A percentile compares a stretch with the other conserved stretches of the same genome.
Evolutionary conservation across 2,329 filamentous ascomycete species (phyloP).

Genomic region (Fusarium stilboides): DNA sequence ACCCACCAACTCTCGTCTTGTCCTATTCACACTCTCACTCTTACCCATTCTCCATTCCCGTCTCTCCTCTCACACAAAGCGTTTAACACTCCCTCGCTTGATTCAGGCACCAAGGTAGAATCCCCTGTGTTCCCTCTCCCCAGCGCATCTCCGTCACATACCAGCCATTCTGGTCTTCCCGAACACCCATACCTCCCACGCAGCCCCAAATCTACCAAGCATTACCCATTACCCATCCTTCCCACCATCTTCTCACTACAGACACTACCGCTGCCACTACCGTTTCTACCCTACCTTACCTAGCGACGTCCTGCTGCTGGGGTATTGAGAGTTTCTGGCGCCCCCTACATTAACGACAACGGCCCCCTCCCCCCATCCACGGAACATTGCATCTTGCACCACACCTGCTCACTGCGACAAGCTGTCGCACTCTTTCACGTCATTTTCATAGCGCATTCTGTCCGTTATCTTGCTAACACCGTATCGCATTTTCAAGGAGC

Average conservation of each 20-base stretch:
- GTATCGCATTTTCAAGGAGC: conserved; percentile 26
- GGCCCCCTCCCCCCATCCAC: conserved; percentile 33
- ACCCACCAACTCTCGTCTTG: conserved; percentile 14
- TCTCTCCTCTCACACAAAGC: conserved; percentile 31
- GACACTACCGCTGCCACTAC: conserved; percentile 42
- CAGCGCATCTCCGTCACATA: conserved; percentile 39
- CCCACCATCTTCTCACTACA: conserved; percentile 39
- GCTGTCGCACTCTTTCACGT: conserved; percentile 43
- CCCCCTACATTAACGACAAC: conserved; percentile 47
- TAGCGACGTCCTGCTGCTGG: conserved; percentile 26
- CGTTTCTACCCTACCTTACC: conserved; percentile 38
- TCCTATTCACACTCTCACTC: conserved; percentile 6
- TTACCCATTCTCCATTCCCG: conserved; percentile 22
- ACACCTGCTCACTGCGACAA: conserved; percentile 43
- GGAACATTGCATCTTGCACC: conserved; percentile 48
- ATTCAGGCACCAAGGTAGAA: conserved; percentile 39
- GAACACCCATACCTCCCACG: conserved; percentile 36
- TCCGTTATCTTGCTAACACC: conserved; percentile 26
- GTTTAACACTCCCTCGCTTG: conserved; percentile 38
- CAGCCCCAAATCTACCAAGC: conserved; percentile 35
- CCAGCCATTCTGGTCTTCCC: conserved; percentile 31
- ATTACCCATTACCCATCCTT: conserved; percentile 21
- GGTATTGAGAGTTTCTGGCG: conserved; percentile 29
- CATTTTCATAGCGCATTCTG: conserved; percentile 35
- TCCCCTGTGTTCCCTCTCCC: conserved; percentile 32